Conservation (phyloP, 305 asterid genomes). For the Fraxinus xanthoxyloides region DNA sequence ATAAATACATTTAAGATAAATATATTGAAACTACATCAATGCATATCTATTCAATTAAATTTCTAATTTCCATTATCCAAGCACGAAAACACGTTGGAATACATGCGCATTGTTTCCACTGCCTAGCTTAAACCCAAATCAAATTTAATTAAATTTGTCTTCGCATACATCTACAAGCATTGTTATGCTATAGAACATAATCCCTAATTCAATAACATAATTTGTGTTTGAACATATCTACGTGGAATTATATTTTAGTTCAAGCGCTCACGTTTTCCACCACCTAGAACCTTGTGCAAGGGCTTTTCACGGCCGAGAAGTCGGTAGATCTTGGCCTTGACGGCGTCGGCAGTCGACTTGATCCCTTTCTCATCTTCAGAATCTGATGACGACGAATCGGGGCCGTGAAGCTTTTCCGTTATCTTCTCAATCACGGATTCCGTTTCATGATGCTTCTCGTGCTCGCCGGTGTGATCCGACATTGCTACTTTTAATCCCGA, state of each 20-base stretch:
- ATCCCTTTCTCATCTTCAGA: background rate
- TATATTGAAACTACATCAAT: background rate
- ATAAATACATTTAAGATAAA: background rate
- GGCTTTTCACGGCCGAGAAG: conserved; percentile 14
- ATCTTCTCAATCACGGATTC: conserved; percentile 14
- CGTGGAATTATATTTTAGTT: background rate
- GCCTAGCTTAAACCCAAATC: background rate
- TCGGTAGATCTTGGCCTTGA: conserved; percentile 2
- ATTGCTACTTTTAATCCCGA: background rate
- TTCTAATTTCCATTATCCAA: background rate
- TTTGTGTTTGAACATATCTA: background rate
- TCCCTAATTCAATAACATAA: background rate
- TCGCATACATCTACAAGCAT: background rate
- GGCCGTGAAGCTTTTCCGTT: conserved; percentile 5
- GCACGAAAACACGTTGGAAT: background rate
- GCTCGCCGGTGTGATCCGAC: background rate
- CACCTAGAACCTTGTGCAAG: conserved; percentile 14
- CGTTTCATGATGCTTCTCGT: background rate
- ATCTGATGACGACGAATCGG: conserved; percentile 9
- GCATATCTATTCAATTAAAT: background rate
- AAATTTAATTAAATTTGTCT: background rate
- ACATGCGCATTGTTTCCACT: background rate
- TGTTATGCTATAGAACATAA: background rate
- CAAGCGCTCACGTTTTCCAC: conserved; percentile 5
- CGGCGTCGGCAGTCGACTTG: background rate